Base-by-base conservation (phyloP, 2,329 filamentous ascomycete genomes). In the Pseudogymnoascus sp. region DNA sequence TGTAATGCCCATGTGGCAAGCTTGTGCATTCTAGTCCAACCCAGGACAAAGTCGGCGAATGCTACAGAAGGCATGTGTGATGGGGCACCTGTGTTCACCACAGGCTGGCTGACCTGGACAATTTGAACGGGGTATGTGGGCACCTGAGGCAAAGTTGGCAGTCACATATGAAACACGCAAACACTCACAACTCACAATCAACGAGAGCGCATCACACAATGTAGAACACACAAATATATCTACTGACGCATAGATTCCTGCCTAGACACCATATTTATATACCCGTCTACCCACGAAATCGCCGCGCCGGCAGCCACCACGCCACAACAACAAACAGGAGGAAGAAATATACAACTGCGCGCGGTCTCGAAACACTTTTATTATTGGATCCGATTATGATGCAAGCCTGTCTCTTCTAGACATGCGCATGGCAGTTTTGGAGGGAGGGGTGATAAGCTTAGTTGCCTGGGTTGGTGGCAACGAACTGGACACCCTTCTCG, bases 401-500 rank as follows among this genome's bases (percentile, higher is more conserved):
- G 49, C 49, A 55, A 22, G 25, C 49, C 12, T 33, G 49, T 55
- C 49, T 55, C 49, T 55, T 55, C 49, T 55, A 55, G 49, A 55
- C 49, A 55, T 55, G 49, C 49, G 49, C 49, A 55, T 55, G 16
- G 49, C 49, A 55, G 49, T 33, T 52, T 55, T 55, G 25, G 28
- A 33, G 5, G n/a, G 8, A 19, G 49, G 1, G 16, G 2, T 33
- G 49, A 55, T 2, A 14, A 19, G 28, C 49, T 81, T 85, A 85
- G 74, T 84, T 84, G 71, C 78, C 77, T 69, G 84, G 84, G 82
- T 85, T 86, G 66, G 76, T 66, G 67, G 80, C 78, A 66, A 83
- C 84, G 67, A 87, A 87, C 64, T 76, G 70, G 66, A 86, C 81
- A 76, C 91, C 91, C 90, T 97, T 97, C 79, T 87, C 82, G 77